Evolutionary conservation across 2,329 filamentous ascomycete genomes (phyloP).

Genomic region (Penicillium brasilianum): DNA sequence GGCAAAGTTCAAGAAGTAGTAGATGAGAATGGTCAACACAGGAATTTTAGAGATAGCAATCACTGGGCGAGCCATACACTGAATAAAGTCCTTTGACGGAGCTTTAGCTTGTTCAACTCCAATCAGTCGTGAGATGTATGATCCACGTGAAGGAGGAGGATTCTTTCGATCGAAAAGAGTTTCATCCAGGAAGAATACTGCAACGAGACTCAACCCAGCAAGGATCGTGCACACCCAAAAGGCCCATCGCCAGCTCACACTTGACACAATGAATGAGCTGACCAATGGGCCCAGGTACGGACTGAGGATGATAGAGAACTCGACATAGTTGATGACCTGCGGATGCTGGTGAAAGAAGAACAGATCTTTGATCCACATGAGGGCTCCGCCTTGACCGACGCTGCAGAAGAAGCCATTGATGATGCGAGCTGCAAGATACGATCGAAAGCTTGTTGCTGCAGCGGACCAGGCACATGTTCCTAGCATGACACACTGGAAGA

Average conservation of each 20-base stretch:
- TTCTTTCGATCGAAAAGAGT: conserved; percentile 45
- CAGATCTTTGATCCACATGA: conserved; percentile 53
- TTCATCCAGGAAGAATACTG: conserved; percentile 44
- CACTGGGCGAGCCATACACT: conserved; percentile 36
- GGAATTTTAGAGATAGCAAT: conserved; percentile 47
- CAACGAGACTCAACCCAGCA: conserved; percentile 39
- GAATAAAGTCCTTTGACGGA: conserved; percentile 41
- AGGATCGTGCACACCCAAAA: conserved; percentile 45
- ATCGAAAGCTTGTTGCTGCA: conserved; percentile 8
- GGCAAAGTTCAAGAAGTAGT: conserved; percentile 49
- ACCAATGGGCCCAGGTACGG: conserved; percentile 42
- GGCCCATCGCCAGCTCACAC: conserved; percentile 42
- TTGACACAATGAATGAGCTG: conserved; percentile 45
- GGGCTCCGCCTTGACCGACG: conserved; percentile 48
- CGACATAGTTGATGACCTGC: conserved; percentile 49
- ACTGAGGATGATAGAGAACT: conserved; percentile 42
- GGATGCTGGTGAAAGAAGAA: conserved; percentile 50
- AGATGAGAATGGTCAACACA: conserved; percentile 42
- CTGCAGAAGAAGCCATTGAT: conserved; percentile 54
- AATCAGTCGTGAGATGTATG: conserved; percentile 43
- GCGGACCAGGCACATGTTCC: conserved; percentile 44
- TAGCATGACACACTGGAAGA: conserved; percentile 43
- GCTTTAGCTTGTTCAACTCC: conserved; percentile 44
- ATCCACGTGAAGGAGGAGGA: conserved; percentile 21
- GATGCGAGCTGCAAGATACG: conserved; percentile 44